Base-by-base conservation (phyloP, 306 rosid genomes). In the Mimosa pudica region DNA sequence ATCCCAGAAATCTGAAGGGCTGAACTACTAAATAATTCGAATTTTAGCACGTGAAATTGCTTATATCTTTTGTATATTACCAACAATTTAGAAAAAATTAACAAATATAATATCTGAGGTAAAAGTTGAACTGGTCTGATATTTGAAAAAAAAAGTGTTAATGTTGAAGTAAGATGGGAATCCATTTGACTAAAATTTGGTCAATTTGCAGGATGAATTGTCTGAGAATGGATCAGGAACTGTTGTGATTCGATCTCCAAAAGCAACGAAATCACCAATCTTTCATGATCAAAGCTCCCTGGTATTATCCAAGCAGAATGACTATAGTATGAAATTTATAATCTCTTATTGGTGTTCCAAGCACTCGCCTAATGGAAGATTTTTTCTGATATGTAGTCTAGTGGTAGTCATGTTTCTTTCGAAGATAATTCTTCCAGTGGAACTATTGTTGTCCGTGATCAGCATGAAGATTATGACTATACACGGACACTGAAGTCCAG, bases 381-480 rank as follows among this genome's bases (percentile, higher is more conserved):
- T 44, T 70, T 70, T 44, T 45, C 18, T 70, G 6, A 11, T 20
- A 49, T 46, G 57, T 2, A 70, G 74, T 70, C 74, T 70, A 46
- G 74, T 9, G 46, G 55, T 32, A 10, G 10, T 38, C 24, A 70
- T 70, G 57, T 38, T 70, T 70, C 74, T 20, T 18, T 70, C 20
- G 74, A 70, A 70, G 57, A 70, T 70, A 49, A 35, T 70, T 70
- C 74, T 45, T 44, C 57, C 57, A 70, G 38, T 20, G 57, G 74
- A 70, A 70, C 74, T 45, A 14, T 70, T 44, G 74, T 70, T 70
- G 55, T 70, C 74, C 74, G 57, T 70, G 57, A 38, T 70, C 74
- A 70, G 57, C 74, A 12, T 44, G 41, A 70, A 18, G 52, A 70
- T 70, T 18, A 44, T 70, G 74, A 70, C 41, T 24, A 55, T 45